Conservation (phyloP, 2,329 filamentous ascomycete species). For the Fusarium virguliforme region DNA sequence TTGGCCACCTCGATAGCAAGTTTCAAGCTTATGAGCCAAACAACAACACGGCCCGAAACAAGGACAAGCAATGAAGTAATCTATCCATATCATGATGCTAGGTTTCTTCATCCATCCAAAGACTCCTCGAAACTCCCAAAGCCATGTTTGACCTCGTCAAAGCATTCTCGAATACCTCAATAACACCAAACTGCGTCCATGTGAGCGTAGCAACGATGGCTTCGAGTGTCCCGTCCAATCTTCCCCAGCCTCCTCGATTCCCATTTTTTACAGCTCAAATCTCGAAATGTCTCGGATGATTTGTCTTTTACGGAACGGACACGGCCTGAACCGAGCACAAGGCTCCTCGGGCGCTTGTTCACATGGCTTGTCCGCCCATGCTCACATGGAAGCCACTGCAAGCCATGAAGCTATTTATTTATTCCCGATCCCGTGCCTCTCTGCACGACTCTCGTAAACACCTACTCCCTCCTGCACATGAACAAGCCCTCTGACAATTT, state of each 20-base stretch:
- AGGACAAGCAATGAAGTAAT: background rate
- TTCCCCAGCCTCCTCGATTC: conserved; percentile 32
- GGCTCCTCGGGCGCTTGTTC: conserved; percentile 3
- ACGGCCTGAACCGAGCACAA: conserved; percentile 20
- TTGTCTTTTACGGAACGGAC: background rate
- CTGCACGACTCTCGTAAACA: conserved; percentile 2
- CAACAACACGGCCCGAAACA: background rate
- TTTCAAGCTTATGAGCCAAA: background rate
- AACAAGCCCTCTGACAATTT: conserved; percentile 1
- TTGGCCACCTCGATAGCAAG: background rate
- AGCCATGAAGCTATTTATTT: conserved; percentile 27
- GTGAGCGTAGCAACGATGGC: conserved; percentile 11
- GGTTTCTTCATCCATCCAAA: background rate
- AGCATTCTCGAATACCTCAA: conserved; percentile 1
- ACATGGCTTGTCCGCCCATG: conserved; percentile 1
- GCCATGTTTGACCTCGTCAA: background rate
- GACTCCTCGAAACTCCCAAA: background rate
- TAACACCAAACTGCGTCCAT: background rate
- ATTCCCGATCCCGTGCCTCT: background rate
- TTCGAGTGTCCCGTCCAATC: conserved; percentile 18
- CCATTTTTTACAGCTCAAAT: background rate
- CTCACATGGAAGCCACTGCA: conserved; percentile 28
- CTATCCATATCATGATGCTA: background rate
- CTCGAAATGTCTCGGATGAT: conserved; percentile 7
- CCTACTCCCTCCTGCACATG: background rate